A percentile compares a stretch with the other conserved stretches of the same genome.
Evolutionary conservation across 352 stramenopile genomes (phyloP).

Genomic region (Pythium folliculosum): DNA sequence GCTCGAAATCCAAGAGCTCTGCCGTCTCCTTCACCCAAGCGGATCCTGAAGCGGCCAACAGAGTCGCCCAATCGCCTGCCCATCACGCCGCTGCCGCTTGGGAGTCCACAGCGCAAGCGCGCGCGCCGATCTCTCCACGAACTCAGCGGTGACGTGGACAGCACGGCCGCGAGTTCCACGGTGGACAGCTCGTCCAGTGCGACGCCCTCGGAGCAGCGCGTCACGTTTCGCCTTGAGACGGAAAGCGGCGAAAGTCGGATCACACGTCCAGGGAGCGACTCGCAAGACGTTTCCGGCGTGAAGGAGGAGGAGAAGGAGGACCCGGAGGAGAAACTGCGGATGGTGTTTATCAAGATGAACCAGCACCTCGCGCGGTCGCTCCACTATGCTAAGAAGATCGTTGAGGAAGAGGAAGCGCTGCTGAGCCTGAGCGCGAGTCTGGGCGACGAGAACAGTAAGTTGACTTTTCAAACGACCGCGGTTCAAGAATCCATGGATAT

Average conservation of each 20-base stretch:
- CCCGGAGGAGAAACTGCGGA: conserved; percentile 46
- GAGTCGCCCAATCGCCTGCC: conserved; percentile 16
- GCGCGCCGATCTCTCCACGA: conserved; percentile 44
- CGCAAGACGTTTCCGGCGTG: conserved; percentile 32
- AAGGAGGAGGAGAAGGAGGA: conserved; percentile 32
- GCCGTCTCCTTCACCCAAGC: conserved; percentile 36
- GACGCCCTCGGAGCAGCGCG: conserved; percentile 21
- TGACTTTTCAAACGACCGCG: conserved; percentile 37
- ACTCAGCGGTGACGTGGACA: conserved; percentile 28
- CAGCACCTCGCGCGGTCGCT: conserved; percentile 61
- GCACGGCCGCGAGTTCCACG: conserved; percentile 12
- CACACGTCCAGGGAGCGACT: conserved; percentile 55
- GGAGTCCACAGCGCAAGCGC: conserved; percentile 48
- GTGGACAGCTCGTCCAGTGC: conserved; percentile 7
- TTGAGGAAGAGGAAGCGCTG: conserved; percentile 46
- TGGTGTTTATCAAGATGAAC: conserved; percentile 55
- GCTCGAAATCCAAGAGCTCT: conserved; percentile 7
- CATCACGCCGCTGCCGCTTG: conserved; percentile 29
- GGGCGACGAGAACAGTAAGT: conserved; percentile 30
- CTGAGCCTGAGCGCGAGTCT: conserved; percentile 45
- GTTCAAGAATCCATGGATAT: conserved; percentile 44
- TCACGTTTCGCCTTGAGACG: conserved; percentile 55
- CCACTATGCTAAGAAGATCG: conserved; percentile 69
- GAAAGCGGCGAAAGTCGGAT: conserved; percentile 41
- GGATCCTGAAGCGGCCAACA: conserved; percentile 41